Percentiles rank a stretch among this genome's conserved stretches.
Evolutionary conservation across 768 basidiomycete genomes (phyloP).

Genomic region (Glaciozyma martinii): DNA sequence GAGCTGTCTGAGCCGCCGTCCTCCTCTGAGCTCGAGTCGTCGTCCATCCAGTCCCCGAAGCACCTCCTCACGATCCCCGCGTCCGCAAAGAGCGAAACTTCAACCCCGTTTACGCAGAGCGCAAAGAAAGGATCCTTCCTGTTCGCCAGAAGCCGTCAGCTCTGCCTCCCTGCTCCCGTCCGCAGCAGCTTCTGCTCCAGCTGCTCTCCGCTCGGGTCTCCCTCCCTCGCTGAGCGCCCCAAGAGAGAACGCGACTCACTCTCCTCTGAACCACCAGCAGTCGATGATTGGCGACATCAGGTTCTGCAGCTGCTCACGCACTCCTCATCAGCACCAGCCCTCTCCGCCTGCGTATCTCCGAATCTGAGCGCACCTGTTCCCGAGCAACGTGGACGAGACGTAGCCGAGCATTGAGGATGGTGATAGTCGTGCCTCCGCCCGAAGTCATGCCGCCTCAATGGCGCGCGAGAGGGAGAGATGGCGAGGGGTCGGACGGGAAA

Average conservation of each 20-base stretch:
- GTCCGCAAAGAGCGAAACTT: constrained; percentile 45
- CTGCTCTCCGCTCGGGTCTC: too few relatives aligned
- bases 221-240: too few relatives aligned
- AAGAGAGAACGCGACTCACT: neutral
- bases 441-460: neutral
- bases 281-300: constrained; percentile 57
- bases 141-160: neutral
- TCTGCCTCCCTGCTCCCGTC: neutral
- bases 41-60: constrained; percentile 53
- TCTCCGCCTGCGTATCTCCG: too few relatives aligned
- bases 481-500: neutral
- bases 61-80: constrained; percentile 42
- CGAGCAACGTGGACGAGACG: constrained; percentile 68
- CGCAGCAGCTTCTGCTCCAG: neutral
- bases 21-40: neutral
- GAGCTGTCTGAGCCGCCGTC: neutral
- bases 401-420: constrained; percentile 61
- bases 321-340: too few relatives aligned
- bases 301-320: constrained; percentile 47
- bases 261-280: constrained; percentile 8
- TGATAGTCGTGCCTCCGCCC: constrained; percentile 46
- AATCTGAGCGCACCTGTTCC: constrained; percentile 16
- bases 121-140: constrained; percentile 30
- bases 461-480: neutral
- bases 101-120: constrained; percentile 53